phyloP scores from a whole-genome alignment of 805 yeast genomes.

The Saccharomyces kudriavzevii region DNA sequence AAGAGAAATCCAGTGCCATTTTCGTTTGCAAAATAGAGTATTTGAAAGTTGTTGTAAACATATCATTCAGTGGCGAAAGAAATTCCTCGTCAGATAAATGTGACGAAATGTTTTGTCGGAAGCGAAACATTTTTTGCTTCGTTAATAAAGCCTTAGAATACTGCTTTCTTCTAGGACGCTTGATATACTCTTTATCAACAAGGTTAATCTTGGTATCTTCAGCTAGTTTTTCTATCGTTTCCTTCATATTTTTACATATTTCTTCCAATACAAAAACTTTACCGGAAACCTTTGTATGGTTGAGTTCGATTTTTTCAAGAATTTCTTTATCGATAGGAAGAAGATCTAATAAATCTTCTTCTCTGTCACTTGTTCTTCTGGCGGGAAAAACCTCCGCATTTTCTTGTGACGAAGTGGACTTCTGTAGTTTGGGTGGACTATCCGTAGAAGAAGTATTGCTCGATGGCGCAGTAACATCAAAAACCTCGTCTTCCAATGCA shows the following conservation, averaged over 20 bases:
- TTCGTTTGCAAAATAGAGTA: constrained; percentile 16
- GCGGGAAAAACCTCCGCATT: neutral
- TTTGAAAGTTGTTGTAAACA: constrained; percentile 7
- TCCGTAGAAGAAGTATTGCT: neutral
- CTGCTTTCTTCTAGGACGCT: constrained; percentile 6
- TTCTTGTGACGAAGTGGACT: neutral
- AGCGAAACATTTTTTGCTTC: constrained; percentile 8
- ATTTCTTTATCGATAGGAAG: neutral
- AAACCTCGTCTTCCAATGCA: neutral
- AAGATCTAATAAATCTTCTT: neutral
- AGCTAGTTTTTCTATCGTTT: constrained; percentile 5
- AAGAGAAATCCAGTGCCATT: constrained; percentile 8
- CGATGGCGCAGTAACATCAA: neutral
- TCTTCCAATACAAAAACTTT: constrained; percentile 10
- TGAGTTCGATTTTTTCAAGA: neutral
- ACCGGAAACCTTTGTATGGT: constrained; percentile 6
- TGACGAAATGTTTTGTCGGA: constrained; percentile 3
- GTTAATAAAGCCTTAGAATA: constrained; percentile 11
- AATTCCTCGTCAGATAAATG: constrained; percentile 1
- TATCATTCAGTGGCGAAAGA: constrained; percentile 4
- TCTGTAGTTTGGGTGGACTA: neutral
- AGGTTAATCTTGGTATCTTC: neutral
- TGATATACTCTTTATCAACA: constrained; percentile 3
- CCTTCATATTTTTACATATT: constrained; percentile 6
- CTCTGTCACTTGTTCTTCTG: neutral